phyloP scores from a whole-genome alignment of 495 filamentous ascomycete species.

The Podospora comata region DNA sequence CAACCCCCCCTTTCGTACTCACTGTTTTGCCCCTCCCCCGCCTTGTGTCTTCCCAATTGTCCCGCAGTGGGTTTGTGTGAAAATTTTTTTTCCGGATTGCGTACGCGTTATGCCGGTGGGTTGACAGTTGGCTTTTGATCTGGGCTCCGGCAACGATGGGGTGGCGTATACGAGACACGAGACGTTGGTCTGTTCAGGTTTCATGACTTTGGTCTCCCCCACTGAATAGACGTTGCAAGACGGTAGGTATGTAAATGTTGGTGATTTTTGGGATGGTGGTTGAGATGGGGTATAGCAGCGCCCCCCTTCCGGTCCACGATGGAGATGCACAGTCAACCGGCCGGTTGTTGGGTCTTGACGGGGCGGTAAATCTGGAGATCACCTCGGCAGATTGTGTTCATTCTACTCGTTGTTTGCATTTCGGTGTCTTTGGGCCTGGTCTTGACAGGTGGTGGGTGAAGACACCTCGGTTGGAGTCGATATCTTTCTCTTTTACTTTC shows the following conservation, averaged over 20 bases:
- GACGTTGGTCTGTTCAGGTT: no score
- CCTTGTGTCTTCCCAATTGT: neutral
- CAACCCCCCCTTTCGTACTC: no score
- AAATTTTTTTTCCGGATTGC: no score
- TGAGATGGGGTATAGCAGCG: neutral
- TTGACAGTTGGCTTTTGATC: no score
- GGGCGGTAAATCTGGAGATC: neutral
- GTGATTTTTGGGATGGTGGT: no score
- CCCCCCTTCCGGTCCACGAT: neutral
- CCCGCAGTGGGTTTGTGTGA: neutral
- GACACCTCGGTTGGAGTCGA: neutral
- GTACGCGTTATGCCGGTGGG: neutral
- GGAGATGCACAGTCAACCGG: neutral
- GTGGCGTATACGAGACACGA: no score
- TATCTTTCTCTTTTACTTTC: neutral
- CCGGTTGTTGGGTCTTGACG: neutral
- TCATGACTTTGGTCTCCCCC: no score
- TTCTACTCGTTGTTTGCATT: neutral
- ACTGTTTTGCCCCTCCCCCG: neutral
- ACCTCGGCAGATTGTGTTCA: neutral
- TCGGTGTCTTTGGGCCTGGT: neutral
- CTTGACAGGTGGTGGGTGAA: neutral
- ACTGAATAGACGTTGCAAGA: no score
- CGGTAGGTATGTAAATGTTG: no score
- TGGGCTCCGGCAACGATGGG: no score